phyloP scores from a whole-genome alignment of 169 alveolate species.

The Plasmodium berghei region DNA sequence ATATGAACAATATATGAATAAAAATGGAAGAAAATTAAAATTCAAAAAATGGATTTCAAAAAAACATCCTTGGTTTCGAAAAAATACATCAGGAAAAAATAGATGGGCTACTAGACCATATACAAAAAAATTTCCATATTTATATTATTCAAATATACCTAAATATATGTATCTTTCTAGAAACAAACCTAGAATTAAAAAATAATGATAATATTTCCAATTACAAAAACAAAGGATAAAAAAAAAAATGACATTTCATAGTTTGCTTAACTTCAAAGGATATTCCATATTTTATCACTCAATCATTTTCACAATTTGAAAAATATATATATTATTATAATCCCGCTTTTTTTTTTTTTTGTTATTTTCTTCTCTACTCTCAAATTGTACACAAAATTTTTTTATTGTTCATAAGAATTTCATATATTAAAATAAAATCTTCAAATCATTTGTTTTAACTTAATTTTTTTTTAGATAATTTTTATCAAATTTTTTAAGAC shows the following conservation, averaged over 20 bases:
- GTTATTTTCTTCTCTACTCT: background rate
- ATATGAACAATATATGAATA: slow-evolving; percentile 59
- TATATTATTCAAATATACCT: slow-evolving; percentile 40
- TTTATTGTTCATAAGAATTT: too few species aligned
- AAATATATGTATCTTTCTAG: slow-evolving; percentile 26
- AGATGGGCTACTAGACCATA: slow-evolving; percentile 84
- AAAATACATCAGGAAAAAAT: slow-evolving; percentile 80
- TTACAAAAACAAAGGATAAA: background rate
- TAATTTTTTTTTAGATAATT: background rate
- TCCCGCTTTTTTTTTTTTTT: background rate
- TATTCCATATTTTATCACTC: too few species aligned
- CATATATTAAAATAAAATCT: background rate
- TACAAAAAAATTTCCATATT: slow-evolving; percentile 78
- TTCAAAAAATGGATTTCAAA: slow-evolving; percentile 70
- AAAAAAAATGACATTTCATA: background rate
- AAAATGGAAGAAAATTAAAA: slow-evolving; percentile 47
- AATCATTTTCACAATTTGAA: too few species aligned
- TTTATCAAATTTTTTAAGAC: slow-evolving; percentile 8
- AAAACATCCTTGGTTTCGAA: slow-evolving; percentile 87
- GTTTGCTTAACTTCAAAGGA: background rate
- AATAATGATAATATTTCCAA: background rate
- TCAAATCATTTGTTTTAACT: background rate
- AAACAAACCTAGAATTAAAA: slow-evolving; percentile 32
- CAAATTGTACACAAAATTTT: background rate
- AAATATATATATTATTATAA: background rate